Evolutionary conservation across 441 rosid species (phyloP), one percentile per base, ranked within the genome.

Genomic region (Erodium trifolium): DNA sequence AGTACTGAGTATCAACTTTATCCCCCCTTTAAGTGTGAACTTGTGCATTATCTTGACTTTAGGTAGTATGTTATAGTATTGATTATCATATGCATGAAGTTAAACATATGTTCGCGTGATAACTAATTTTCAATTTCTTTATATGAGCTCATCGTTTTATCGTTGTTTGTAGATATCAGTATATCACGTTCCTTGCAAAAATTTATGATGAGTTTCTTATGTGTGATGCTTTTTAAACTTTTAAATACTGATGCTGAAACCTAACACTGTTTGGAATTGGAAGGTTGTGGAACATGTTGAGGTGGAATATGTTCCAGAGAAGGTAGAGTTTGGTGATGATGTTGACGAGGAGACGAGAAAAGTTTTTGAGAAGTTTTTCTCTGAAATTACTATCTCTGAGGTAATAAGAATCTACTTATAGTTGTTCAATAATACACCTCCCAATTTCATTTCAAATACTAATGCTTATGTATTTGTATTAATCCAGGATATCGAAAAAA

Each of bases 221-320:
- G 43, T 45, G 19, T 55, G 29, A 3, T 31, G 5, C 37, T 29
- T 10, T 63, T 4, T 4, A 3, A 63, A 13, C 16, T 2, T 31
- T 31, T 31, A 31, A 31, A 2, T 31, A 31, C 29, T 31, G 37
- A 8, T 5, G 5, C 39, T 27, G 6, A n/a, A 27, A 12, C 13
- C 13, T 70, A 66, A 69, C n/a, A 7, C 23, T 59, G 2, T 66
- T 55, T 13, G 16, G 31, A 68, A 0, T n/a, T 55, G 60, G 39
- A 78, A 94, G 98, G 79, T 65, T 3, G 49, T 70, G 65, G 97
- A 90, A 77, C 77, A 88, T 75, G 86, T 95, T 65, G 85, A 77
- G 67, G 75, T 95, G 39, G 99, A 95, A 82, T 95, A 95, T 78
- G 87, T 92, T 19, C 96, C 96, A 0, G 99, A 95, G 67, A 85